Base-by-base conservation (phyloP, 768 basidiomycete species). In the Neoboletus subvelutipes region DNA sequence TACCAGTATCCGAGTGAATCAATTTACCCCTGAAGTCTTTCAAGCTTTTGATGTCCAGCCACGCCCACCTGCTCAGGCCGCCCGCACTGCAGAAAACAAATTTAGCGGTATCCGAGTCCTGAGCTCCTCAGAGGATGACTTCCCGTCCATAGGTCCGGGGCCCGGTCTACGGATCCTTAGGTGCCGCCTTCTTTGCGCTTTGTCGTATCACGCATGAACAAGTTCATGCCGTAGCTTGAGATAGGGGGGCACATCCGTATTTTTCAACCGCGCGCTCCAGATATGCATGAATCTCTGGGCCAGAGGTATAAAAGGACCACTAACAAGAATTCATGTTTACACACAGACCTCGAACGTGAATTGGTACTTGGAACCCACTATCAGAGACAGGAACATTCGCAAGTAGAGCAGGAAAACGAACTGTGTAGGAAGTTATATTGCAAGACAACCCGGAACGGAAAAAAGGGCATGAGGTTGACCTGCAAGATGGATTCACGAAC, bases 31-130 rank as follows among this genome's bases (percentile, higher is more conserved):
- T 72, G 70, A 84, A 89, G 9, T 68, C 73, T 17, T 81, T 69
- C 29, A 87, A 66, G 4, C 85, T 86, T 10, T 74, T 67, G 43
- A 88, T 86, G 43, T 84, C 78, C 3, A 87, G 88, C 87, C 85
- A 88, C 28, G 77, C 74, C 85, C 85, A 87, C 8, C 82, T 69
- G 48, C 81, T 83, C 45, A 86, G 66, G 12, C 60, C 60, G 4
- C 85, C 85, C 20, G 80, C 67, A n/a, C 78, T 80, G 15, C 79
- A 80, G 49, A 88, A 76, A 36, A 88, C 73, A 0, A 87, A 73
- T 56, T 88, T 84, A 2, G 78, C 80, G 1, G 66, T 74, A 59
- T 86, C 84, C n/a, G n/a, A n/a, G n/a, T n/a, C 26, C 80, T 78
- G 42, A 83, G 75, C 59, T 78, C 75, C 48, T 80, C 80, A 53